Conservation (phyloP, 75 land plant species). For the Azolla pinnata region DNA sequence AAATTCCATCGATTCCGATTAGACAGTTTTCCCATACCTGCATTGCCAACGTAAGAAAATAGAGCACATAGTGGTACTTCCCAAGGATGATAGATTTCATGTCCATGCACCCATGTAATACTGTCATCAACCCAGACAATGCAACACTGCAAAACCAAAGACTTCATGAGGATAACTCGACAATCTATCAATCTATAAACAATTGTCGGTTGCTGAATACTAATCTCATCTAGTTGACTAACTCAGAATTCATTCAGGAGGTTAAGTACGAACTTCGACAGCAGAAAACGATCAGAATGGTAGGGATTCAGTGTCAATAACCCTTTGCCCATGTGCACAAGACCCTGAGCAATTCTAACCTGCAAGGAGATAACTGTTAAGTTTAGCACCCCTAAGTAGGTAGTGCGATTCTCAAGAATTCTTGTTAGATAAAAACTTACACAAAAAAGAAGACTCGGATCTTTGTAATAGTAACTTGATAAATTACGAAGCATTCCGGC, state of each 20-base stretch:
- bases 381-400: too few species aligned
- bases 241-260: not conserved
- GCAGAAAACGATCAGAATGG: conserved; percentile 85
- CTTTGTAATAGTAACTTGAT: conserved; percentile 96
- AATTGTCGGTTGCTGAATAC: too few species aligned
- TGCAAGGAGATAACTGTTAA: conserved; percentile 23
- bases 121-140: conserved; percentile 62
- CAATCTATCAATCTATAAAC: too few species aligned
- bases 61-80: conserved; percentile 88
- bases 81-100: conserved; percentile 81
- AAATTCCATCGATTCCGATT: not conserved
- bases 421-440: conserved; percentile 30
- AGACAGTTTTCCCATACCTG: conserved; percentile 43
- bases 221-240: too few species aligned
- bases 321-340: conserved; percentile 92
- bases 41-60: conserved; percentile 83
- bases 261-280: conserved; percentile 61
- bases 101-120: conserved; percentile 78
- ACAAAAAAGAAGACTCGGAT: conserved; percentile 88
- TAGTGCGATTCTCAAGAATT: too few species aligned
- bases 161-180: too few species aligned
- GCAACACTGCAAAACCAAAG: conserved; percentile 46
- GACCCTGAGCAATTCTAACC: conserved; percentile 97
- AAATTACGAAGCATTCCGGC: conserved; percentile 99
- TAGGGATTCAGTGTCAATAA: conserved; percentile 78